Evolutionary conservation across 306 rosid species (phyloP).

Genomic region (Acacia acuminata): DNA sequence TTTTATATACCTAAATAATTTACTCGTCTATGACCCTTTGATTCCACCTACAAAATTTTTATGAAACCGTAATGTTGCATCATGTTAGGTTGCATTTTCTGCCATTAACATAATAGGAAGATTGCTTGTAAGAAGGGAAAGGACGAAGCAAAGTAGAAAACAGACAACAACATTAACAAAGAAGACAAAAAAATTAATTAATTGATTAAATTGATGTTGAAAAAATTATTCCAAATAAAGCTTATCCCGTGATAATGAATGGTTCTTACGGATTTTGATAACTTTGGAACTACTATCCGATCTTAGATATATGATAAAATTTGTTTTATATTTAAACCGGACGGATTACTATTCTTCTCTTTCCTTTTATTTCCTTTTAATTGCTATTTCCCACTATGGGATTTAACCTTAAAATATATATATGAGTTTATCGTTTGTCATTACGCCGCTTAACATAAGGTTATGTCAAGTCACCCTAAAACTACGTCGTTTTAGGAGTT

Average conservation of each 20-base stretch:
- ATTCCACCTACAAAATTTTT: not conserved
- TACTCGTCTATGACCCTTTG: no score
- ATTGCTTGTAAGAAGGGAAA: not conserved
- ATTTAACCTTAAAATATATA: no score
- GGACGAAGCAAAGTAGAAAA: not conserved
- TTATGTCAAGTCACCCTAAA: no score
- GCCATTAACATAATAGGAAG: not conserved
- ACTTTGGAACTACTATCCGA: no score
- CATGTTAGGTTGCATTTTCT: slow-evolving; percentile 12
- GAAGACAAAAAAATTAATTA: not conserved
- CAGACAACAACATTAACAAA: not conserved
- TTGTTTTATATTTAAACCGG: no score
- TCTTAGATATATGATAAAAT: no score
- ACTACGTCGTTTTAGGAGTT: no score
- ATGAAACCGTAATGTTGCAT: not conserved
- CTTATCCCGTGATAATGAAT: slow-evolving; percentile 12
- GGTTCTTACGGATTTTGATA: slow-evolving; percentile 23
- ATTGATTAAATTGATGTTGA: slow-evolving; percentile 13
- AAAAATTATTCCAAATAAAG: slow-evolving; percentile 8
- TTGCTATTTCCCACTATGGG: not conserved
- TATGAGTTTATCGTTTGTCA: no score
- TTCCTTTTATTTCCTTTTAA: not conserved
- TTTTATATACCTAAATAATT: not conserved
- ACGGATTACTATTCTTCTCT: no score
- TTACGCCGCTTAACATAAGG: no score